Conservation (phyloP, 371 early-diverging fungal genomes). For the Blastocladiella emersonii region DNA sequence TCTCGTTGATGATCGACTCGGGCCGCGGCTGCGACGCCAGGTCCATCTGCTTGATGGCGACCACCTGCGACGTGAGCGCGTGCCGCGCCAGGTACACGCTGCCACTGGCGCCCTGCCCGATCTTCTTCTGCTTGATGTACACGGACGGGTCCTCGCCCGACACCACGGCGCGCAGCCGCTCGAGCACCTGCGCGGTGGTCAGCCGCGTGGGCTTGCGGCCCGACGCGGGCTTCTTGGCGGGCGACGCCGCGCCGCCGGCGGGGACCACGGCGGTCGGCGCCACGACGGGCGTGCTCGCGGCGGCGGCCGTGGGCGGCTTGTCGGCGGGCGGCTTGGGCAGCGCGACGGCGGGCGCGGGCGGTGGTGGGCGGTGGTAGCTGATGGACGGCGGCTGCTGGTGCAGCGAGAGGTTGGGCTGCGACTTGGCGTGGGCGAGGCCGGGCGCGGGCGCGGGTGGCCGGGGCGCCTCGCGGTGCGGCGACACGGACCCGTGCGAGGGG, state of each 20-base stretch:
- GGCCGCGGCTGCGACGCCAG: slow-evolving; percentile 80
- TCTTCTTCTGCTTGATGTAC: slow-evolving; percentile 79
- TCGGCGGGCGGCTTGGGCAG: slow-evolving; percentile 1
- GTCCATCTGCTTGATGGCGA: slow-evolving; percentile 97
- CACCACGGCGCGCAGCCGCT: slow-evolving; percentile 64
- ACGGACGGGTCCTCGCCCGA: slow-evolving; percentile 69
- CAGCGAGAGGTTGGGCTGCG: neutral
- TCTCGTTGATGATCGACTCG: slow-evolving; percentile 90
- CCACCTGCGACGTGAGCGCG: slow-evolving; percentile 46
- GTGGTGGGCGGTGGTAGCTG: no score
- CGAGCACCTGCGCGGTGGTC: slow-evolving; percentile 66
- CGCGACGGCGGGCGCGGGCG: neutral
- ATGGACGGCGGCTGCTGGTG: neutral
- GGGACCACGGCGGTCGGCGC: no score
- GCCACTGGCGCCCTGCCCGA: slow-evolving; percentile 96
- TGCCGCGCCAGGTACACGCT: slow-evolving; percentile 79
- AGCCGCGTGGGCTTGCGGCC: no score
- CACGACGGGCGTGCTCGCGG: no score
- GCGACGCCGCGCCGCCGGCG: no score
- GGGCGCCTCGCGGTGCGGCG: no score
- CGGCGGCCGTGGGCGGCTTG: no score
- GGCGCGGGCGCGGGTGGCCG: neutral
- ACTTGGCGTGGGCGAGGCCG: neutral
- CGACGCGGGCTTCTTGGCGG: no score
- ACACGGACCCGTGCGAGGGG: no score